These are phyloP conservation scores for Backusella westeae DNA, from an alignment of 192 early-diverging fungal genomes.

Conservation along the genomic window DNA sequence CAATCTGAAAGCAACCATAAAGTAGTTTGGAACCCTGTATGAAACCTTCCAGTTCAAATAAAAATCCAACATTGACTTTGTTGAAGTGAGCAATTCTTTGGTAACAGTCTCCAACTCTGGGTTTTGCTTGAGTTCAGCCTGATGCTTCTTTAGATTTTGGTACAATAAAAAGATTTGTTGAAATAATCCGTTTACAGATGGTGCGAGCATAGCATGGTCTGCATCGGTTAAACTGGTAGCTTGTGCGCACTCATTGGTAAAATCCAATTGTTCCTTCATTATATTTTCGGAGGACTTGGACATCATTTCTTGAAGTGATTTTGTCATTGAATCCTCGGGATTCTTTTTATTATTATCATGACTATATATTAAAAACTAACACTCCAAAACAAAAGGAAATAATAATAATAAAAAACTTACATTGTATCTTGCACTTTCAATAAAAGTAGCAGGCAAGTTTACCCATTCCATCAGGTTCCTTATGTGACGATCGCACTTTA, in stretches of 20 bases:
- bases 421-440: not conserved
- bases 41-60: not conserved
- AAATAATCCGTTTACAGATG: not conserved
- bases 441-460: not conserved
- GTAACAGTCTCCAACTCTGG: not conserved
- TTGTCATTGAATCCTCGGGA: not conserved
- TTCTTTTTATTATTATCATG: not conserved
- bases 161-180: not conserved
- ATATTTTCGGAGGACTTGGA: not conserved
- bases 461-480: not conserved
- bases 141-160: not conserved
- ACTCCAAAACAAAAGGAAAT: not conserved
- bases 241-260: not conserved
- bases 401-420: not conserved
- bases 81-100: not conserved
- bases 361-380: not conserved
- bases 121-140: not conserved
- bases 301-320: not conserved
- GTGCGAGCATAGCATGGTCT: not conserved
- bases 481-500: not conserved
- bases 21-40: not conserved
- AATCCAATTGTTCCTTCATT: not conserved
- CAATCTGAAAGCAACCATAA: not conserved
- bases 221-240: not conserved
- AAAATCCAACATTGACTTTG: not conserved